Base-by-base conservation (phyloP, 1,139 yeast genomes). In the Candida pseudocylindracea region DNA sequence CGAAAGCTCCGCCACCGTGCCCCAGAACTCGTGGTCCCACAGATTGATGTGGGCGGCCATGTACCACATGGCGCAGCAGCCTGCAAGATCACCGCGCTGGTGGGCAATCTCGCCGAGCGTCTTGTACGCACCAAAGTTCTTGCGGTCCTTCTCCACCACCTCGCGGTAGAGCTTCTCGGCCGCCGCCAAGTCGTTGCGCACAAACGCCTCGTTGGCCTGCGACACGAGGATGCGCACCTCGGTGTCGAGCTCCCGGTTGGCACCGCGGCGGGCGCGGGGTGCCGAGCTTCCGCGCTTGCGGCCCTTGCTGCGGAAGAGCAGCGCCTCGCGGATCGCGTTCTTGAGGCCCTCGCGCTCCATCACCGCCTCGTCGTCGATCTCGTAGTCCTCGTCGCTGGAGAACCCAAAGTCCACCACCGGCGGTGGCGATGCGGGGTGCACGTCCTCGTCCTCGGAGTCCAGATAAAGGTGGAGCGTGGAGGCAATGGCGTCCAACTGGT, bases 31-130 rank as follows among this genome's bases (percentile, higher is more conserved):
- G 37, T 67, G 66, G 50, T 80, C 91, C 50, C 72, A 65, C 2
- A 81, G 73, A 42, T 75, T 78, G 26, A 79, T 57, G 45, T 73
- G 81, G 1, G 93, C 93, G 1, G 93, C 95, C 29, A 76, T 53
- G 36, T 80, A 61, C 79, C 93, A 78, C 28, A 80, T 72, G 36
- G 69, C 68, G 45, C 93, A 72, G 39, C 93, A 79, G 43, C 73
- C 73, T 40, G 72, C 67, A 33, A 64, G 49, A 34, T 75, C 64
- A 0, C 78, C 81, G 37, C 69, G 70, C 35, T 68, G 63, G 37
- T 72, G 67, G 42, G 78, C 76, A 30, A 88, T 80, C 42, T 78
- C 92, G 31, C 93, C 95, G 35, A 88, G 54, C 2, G 91, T 68
- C 43, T 74, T 78, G 50, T 79, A 85, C 0, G 96, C 95, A 36